Base-by-base conservation (phyloP, 208 protist species). In the Angomonas deanei region DNA sequence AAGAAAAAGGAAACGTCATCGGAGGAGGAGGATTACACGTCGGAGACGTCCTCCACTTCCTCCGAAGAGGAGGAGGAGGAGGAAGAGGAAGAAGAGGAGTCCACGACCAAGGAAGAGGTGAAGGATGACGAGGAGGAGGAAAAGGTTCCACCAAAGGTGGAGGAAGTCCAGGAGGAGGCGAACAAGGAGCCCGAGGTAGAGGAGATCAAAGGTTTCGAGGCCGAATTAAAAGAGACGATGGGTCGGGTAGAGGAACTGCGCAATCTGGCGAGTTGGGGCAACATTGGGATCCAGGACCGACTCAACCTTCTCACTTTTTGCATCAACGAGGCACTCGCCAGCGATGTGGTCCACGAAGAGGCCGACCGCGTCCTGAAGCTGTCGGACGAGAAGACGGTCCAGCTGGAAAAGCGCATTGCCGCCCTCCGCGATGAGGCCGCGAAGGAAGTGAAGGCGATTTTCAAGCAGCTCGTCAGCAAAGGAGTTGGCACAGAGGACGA, bases 251-350 rank as follows among this genome's bases (percentile, higher is more conserved):
- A 79, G 1, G 77, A 70, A 33, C 80, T 93, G 11, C 80, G 84
- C 19, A 65, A 72, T 3, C 49, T 86, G 36, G 84, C 86, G 3
- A 76, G 86, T 23, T 96, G 89, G 86, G 84, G 84, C 15, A 96
- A 96, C 72, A 24, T 93, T n/a, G 75, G 83, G 24, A 56, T 88
- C 30, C 30, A 55, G 0, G 82, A 96, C 67, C 86, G 89, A 0
- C 70, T 96, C 10, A 87, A 84, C 61, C 66, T 96, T 15, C 76
- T 96, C 0, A 70, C 83, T 54, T 93, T 83, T 62, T 79, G 79
- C 42, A 76, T 96, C 58, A 66, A 71, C 13, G 82, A 92, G 74
- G 76, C 72, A 2, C 69, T 96, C 13, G 48, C 30, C 24, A 82
- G 76, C 59, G 72, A 82, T 11, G 61, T 21, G 26, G 78, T 83